Percentiles rank a stretch among this genome's conserved stretches.
These are phyloP conservation scores for Ambrosiella xylebori DNA, from an alignment of 2,329 filamentous ascomycete genomes.

Conservation along the genomic window DNA sequence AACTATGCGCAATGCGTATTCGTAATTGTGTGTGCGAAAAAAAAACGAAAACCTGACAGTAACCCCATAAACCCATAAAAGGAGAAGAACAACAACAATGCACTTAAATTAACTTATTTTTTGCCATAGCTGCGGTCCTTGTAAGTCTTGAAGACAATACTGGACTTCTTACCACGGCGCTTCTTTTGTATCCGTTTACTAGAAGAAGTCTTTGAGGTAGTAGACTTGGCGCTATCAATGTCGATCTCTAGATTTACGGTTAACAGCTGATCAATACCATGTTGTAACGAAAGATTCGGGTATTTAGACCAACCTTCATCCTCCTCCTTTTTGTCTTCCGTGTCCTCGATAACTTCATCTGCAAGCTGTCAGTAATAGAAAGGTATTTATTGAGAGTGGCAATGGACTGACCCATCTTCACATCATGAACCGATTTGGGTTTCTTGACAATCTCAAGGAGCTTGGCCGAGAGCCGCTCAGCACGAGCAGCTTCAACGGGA, in stretches of 20 bases:
- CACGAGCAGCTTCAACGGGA: slow-evolving; percentile 61
- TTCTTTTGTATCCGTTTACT: slow-evolving; percentile 39
- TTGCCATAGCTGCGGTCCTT: slow-evolving; percentile 22
- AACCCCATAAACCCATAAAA: background rate
- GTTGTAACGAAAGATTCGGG: no score
- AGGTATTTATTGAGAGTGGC: background rate
- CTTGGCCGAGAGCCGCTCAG: slow-evolving; percentile 71
- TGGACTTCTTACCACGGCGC: slow-evolving; percentile 35
- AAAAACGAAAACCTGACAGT: background rate
- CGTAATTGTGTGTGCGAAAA: slow-evolving; percentile 5
- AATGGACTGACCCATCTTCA: slow-evolving; percentile 27
- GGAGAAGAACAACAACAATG: background rate
- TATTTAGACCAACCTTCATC: slow-evolving; percentile 2
- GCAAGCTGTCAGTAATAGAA: background rate
- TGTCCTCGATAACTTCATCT: slow-evolving; percentile 8
- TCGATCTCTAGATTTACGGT: slow-evolving; percentile 32
- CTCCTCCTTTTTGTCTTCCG: slow-evolving; percentile 8
- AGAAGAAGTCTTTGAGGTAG: slow-evolving; percentile 23
- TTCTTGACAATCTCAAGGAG: slow-evolving; percentile 64
- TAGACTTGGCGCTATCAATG: slow-evolving; percentile 27
- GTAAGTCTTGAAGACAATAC: slow-evolving; percentile 44
- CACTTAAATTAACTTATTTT: background rate
- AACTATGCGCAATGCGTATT: background rate
- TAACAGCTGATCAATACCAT: background rate
- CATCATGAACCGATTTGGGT: slow-evolving; percentile 45